Evolutionary conservation across 768 basidiomycete species (phyloP).

Genomic region (Trametopsis cervina): DNA sequence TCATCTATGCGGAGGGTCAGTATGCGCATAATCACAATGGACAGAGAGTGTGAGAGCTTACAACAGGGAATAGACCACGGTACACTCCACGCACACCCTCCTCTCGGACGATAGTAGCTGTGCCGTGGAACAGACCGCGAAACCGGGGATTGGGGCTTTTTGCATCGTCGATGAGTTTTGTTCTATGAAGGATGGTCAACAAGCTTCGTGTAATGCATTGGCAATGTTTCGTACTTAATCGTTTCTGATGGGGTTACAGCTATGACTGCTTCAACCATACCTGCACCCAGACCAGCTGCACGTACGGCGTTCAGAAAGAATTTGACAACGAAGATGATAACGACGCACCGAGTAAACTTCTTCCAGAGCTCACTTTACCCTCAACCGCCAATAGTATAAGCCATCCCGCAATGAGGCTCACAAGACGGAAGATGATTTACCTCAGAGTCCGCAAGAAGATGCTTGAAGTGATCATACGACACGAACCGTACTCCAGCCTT

Average conservation of each 20-base stretch:
- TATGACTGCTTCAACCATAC: conserved; percentile 86
- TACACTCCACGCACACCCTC: conserved; percentile 87
- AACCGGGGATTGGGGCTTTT: conserved; percentile 81
- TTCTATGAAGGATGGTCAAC: conserved; percentile 40
- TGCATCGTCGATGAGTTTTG: conserved; percentile 94
- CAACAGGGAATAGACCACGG: conserved; percentile 89
- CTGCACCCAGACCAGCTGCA: conserved; percentile 78
- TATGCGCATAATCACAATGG: background rate
- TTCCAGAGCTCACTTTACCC: conserved; percentile 87
- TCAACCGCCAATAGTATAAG: conserved; percentile 24
- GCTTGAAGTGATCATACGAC: conserved; percentile 91
- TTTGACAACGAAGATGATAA: background rate
- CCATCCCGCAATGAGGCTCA: background rate
- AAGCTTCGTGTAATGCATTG: background rate
- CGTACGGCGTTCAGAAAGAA: background rate
- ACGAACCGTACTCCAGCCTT: conserved; percentile 97
- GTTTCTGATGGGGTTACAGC: conserved; percentile 98
- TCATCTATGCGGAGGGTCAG: conserved; percentile 50
- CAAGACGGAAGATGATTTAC: conserved; percentile 33
- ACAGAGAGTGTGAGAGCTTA: conserved; percentile 32
- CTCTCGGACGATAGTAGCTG: conserved; percentile 66
- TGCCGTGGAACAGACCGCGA: conserved; percentile 83
- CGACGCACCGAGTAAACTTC: conserved; percentile 68
- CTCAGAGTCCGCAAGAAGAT: conserved; percentile 71
- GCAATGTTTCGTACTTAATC: conserved; percentile 68